phyloP scores from a whole-genome alignment of 129 eudicot genomes.

The Helichrysum umbraculigerum region DNA sequence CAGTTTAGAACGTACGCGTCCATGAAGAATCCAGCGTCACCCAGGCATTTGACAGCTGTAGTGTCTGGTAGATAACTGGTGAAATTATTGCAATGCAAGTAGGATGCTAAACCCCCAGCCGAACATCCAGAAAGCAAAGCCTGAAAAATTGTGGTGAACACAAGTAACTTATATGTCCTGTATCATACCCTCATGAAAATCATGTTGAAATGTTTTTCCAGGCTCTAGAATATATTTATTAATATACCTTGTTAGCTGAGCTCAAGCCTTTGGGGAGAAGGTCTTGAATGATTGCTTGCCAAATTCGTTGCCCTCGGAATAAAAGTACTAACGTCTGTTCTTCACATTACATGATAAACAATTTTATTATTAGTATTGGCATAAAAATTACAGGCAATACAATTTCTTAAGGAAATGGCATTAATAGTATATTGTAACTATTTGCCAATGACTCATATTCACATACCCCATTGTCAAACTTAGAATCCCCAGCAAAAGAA shows the following conservation, averaged over 20 bases:
- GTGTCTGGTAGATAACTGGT: slow-evolving; percentile 60
- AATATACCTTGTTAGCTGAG: slow-evolving; percentile 68
- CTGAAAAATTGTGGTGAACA: slow-evolving; percentile 33
- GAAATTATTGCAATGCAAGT: slow-evolving; percentile 84
- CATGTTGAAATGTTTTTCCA: not conserved
- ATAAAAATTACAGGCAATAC: slow-evolving; percentile 16
- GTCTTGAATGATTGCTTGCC: slow-evolving; percentile 78
- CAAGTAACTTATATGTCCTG: not conserved
- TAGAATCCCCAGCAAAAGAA: slow-evolving; percentile 81
- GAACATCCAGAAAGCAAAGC: slow-evolving; percentile 98
- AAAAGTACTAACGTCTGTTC: slow-evolving; percentile 75
- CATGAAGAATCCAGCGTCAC: slow-evolving; percentile 93
- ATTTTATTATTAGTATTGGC: not conserved
- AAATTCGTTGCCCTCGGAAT: slow-evolving; percentile 95
- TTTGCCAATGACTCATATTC: slow-evolving; percentile 13
- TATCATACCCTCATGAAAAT: not conserved
- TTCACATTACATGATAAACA: slow-evolving; percentile 33
- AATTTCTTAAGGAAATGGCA: not conserved
- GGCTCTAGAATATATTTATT: not conserved
- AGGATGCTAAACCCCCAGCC: slow-evolving; percentile 90
- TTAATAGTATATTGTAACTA: not conserved
- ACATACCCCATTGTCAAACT: slow-evolving; percentile 82
- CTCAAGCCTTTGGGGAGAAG: slow-evolving; percentile 88
- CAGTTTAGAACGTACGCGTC: slow-evolving; percentile 58
- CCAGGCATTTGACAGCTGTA: slow-evolving; percentile 80